Evolutionary conservation across 768 basidiomycete genomes (phyloP).

Genomic region (Roridomyces roridus): DNA sequence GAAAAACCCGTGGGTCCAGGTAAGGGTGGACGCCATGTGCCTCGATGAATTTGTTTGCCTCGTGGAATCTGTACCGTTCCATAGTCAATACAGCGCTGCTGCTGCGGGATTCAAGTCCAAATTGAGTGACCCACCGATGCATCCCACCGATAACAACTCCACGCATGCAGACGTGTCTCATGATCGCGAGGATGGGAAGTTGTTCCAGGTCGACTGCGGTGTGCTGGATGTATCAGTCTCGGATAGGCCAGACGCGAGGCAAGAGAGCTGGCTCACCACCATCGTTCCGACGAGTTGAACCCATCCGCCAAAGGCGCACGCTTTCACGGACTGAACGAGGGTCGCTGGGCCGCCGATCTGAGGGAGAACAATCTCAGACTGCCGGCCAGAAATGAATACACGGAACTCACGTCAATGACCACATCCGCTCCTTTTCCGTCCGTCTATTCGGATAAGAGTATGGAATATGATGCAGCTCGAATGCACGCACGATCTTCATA

Average conservation of each 20-base stretch:
- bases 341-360: conserved; percentile 50
- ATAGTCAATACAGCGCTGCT: not conserved
- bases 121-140: conserved; percentile 41
- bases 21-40: conserved; percentile 44
- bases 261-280: conserved; percentile 32
- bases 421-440: conserved; percentile 15
- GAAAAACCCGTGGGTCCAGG: conserved; percentile 51
- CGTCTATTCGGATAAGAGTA: not conserved
- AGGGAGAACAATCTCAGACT: conserved; percentile 9
- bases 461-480: not conserved
- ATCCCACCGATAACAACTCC: conserved; percentile 51
- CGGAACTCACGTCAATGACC: conserved; percentile 19
- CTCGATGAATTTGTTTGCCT: conserved; percentile 45
- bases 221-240: not conserved
- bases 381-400: not conserved
- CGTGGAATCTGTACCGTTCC: conserved; percentile 43
- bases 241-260: too few species aligned
- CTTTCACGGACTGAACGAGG: conserved; percentile 35
- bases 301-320: conserved; percentile 34
- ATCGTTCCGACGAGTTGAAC: conserved; percentile 45
- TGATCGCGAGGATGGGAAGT: conserved; percentile 33
- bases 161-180: conserved; percentile 38
- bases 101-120: too few species aligned
- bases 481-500: conserved; percentile 30
- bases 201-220: conserved; percentile 24